A percentile compares a stretch with the other conserved stretches of the same genome.
phyloP scores from a whole-genome alignment of 768 basidiomycete genomes.

The Leccinum fibrillosum region DNA sequence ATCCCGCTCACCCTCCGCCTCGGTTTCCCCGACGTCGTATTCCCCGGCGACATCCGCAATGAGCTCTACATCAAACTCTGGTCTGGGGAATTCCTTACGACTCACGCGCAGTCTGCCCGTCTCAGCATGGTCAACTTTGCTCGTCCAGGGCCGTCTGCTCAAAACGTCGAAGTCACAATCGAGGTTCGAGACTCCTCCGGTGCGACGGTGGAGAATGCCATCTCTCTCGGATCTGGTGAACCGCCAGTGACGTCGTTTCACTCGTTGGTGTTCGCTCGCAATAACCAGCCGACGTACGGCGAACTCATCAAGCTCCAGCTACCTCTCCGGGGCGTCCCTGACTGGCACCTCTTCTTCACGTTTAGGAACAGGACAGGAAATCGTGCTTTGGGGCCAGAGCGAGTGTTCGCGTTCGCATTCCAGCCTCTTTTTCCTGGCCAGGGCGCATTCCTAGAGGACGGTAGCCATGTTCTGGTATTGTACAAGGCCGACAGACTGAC shows the following conservation, averaged over 20 bases:
- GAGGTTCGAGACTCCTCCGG: slow-evolving; percentile 82
- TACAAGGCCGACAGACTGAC: slow-evolving; percentile 76
- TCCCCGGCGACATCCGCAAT: slow-evolving; percentile 88
- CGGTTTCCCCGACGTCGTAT: slow-evolving; percentile 95
- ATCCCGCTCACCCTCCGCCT: slow-evolving; percentile 81
- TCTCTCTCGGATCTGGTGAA: slow-evolving; percentile 86
- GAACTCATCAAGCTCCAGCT: slow-evolving; percentile 89
- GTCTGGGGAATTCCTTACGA: slow-evolving; percentile 80
- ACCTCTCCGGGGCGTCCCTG: slow-evolving; percentile 60
- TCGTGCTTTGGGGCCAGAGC: slow-evolving; percentile 50
- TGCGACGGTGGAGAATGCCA: slow-evolving; percentile 59
- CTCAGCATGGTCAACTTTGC: slow-evolving; percentile 56
- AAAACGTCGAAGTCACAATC: slow-evolving; percentile 81
- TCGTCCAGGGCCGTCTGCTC: slow-evolving; percentile 49
- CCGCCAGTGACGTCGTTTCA: slow-evolving; percentile 75
- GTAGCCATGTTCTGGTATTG: slow-evolving; percentile 78
- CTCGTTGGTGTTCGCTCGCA: slow-evolving; percentile 88
- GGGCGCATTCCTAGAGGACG: slow-evolving; percentile 83
- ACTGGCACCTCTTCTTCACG: slow-evolving; percentile 93
- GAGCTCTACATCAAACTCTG: slow-evolving; percentile 96
- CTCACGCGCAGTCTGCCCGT: slow-evolving; percentile 52
- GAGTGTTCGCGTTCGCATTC: slow-evolving; percentile 90
- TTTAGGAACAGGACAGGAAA: slow-evolving; percentile 74
- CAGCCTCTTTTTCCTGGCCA: slow-evolving; percentile 80
- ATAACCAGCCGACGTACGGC: slow-evolving; percentile 86